A percentile compares a stretch with the other conserved stretches of the same genome.
Conservation (phyloP, 2,329 filamentous ascomycete species). For the Incumbomyces lentus region DNA sequence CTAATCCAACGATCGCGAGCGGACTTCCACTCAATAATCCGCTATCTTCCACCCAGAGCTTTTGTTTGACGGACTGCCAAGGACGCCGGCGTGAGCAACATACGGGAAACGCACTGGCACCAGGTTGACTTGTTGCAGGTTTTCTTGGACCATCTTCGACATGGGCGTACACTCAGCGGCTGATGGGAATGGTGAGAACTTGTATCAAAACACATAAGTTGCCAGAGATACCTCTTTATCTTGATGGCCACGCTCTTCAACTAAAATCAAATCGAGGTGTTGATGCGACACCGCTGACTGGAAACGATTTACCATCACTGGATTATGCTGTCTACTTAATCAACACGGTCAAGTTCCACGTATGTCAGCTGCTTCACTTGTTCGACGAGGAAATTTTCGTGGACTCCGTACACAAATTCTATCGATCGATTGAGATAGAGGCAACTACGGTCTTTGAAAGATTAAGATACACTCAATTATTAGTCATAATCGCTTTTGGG, state of each 20-base stretch:
- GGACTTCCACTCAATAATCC: no score
- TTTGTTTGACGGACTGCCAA: no score
- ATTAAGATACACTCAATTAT: slow-evolving; percentile 34
- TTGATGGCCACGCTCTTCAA: slow-evolving; percentile 29
- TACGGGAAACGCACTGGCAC: no score
- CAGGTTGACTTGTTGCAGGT: no score
- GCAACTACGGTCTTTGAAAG: slow-evolving; percentile 19
- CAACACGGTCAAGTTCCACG: slow-evolving; percentile 48
- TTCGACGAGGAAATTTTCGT: slow-evolving; percentile 44
- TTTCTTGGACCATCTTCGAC: no score
- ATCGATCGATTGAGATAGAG: slow-evolving; percentile 26
- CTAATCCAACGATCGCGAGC: no score
- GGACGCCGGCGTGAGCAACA: no score
- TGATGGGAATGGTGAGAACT: no score
- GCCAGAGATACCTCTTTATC: slow-evolving; percentile 39
- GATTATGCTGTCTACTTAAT: slow-evolving; percentile 44
- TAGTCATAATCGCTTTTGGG: slow-evolving; percentile 45
- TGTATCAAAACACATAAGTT: no score
- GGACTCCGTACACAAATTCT: slow-evolving; percentile 29
- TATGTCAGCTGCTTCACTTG: slow-evolving; percentile 43
- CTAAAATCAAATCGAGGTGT: not conserved
- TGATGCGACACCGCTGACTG: no score
- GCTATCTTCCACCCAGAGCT: no score
- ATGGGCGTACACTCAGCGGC: no score
- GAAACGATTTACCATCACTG: slow-evolving; percentile 36